Evolutionary conservation across 106 monocot genomes (phyloP).

Genomic region (Dendrobium catenatum): DNA sequence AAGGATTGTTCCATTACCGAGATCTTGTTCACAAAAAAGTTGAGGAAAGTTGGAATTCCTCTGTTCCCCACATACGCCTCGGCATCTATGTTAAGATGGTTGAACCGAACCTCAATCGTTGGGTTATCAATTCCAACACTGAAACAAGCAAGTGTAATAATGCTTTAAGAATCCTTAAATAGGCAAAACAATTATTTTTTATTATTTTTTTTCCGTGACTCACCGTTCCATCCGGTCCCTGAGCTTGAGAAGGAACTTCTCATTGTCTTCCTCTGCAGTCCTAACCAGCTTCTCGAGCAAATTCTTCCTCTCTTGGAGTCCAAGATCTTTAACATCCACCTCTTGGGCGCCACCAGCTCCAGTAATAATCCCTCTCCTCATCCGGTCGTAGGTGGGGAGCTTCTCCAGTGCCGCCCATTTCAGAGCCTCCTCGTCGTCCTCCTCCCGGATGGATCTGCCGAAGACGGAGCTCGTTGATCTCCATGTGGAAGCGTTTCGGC

Average conservation of each 20-base stretch:
- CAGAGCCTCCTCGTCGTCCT: conserved; percentile 33
- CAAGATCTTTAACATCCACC: conserved; percentile 21
- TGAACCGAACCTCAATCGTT: conserved; percentile 47
- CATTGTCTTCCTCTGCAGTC: conserved; percentile 47
- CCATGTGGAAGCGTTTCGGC: conserved; percentile 15
- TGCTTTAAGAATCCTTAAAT: background rate
- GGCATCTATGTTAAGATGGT: conserved; percentile 33
- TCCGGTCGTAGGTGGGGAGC: conserved; percentile 33
- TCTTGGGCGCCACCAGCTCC: conserved; percentile 15
- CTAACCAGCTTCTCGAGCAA: conserved; percentile 33
- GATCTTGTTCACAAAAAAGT: conserved; percentile 26
- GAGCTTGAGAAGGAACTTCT: conserved; percentile 37
- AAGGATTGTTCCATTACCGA: conserved; percentile 17
- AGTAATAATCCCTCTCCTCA: conserved; percentile 27
- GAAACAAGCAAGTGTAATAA: background rate
- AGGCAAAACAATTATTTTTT: background rate
- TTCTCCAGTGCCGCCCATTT: conserved; percentile 42
- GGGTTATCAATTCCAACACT: conserved; percentile 60
- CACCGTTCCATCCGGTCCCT: conserved; percentile 35
- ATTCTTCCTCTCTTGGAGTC: conserved; percentile 25
- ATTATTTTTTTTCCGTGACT: background rate
- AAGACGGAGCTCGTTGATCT: conserved; percentile 11
- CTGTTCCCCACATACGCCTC: conserved; percentile 39
- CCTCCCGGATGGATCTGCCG: conserved; percentile 12
- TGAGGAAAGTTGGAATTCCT: conserved; percentile 34